Evolutionary conservation across 2,329 filamentous ascomycete genomes (phyloP), one percentile per base, ranked within the genome.

Genomic region (Chrysosporium queenslandicum): DNA sequence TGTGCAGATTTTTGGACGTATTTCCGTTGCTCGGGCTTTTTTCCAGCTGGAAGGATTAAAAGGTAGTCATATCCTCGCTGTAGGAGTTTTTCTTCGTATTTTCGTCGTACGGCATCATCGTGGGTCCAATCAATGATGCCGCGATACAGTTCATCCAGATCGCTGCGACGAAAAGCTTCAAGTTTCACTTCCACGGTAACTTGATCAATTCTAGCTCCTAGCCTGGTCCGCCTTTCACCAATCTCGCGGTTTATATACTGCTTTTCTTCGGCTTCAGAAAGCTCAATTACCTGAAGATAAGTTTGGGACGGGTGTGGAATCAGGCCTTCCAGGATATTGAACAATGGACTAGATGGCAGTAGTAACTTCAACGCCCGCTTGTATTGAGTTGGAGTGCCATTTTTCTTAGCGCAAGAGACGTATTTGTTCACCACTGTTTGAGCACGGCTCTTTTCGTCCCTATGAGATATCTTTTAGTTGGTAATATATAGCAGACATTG

Each of bases 211-310:
- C 81, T 85, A 8, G 90, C 89, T 39, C 92, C 92, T 2, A 98
- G 77, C 34, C 92, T 79, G 1, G 90, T 95, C 57, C 90, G 79
- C 40, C 92, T 81, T 68, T 95, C 89, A 29, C 85, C 88, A 59
- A 98, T 94, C 54, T 95, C 80, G 3, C 80, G 86, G 64, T 95
- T 95, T 66, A 96, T 91, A 29, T 81, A 83, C 64, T 91, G 85
- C 64, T 86, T 90, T 69, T 98, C 92, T 55, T 92, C 87, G 1
- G 80, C 74, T 64, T 97, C 92, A 2, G 87, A 77, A 18, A 94
- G 86, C 59, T 92, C 83, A 12, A 87, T 86, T 51, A 97, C 82
- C 30, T 80, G 83, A 60, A 83, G 83, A 66, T 94, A 95, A 0
- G 87, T 94, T 54, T 82, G 79, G 8, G 83, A 80, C 0, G 92